Evolutionary conservation across 345 rosid species (phyloP), one percentile per base, ranked within the genome.

Genomic region (Syzygium oleosum): DNA sequence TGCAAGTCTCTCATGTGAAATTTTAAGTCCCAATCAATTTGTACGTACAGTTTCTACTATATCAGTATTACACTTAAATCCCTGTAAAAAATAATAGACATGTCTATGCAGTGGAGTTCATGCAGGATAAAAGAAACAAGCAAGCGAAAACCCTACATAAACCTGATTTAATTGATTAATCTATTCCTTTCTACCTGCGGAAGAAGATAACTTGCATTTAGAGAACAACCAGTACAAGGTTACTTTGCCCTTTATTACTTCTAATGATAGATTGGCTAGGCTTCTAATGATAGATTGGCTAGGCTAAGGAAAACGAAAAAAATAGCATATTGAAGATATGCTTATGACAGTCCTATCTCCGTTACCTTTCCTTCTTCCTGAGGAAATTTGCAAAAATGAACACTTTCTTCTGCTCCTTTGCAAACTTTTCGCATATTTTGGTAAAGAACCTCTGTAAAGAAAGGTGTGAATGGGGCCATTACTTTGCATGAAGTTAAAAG

Each of bases 391-490:
- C 99, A 97, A 84, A 90, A 97, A 87, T 98, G 99, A 88, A 98
- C 93, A 88, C 98, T 96, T 90, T 98, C 98, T 91, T 96, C 98
- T 14, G 96, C 92, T 80, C 94, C 95, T 85, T 91, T 59, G 86
- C 91, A 88, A 61, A 91, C 99, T 94, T 95, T 98, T 79, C 98
- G 91, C 96, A 98, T 88, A 92, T 98, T 98, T 90, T 98, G 99
- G 90, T 97, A 98, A 56, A 98, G 94, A 84, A 92, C 94, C 90
- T 98, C 99, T 13, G 99, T 95, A 88, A 98, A 98, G 93, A 98
- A 98, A 12, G 99, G 99, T n/a, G 99, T 98, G 90, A 98, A 96
- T 80, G 99, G 96, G 68, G 98, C 93, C 99, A 98, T 98, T 90
- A 96, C 99, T 92, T 96, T 96, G 90, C 99, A 97, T 54, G 99